phyloP scores from a whole-genome alignment of 23 red algal species.

The Gracilaria gracilis region DNA sequence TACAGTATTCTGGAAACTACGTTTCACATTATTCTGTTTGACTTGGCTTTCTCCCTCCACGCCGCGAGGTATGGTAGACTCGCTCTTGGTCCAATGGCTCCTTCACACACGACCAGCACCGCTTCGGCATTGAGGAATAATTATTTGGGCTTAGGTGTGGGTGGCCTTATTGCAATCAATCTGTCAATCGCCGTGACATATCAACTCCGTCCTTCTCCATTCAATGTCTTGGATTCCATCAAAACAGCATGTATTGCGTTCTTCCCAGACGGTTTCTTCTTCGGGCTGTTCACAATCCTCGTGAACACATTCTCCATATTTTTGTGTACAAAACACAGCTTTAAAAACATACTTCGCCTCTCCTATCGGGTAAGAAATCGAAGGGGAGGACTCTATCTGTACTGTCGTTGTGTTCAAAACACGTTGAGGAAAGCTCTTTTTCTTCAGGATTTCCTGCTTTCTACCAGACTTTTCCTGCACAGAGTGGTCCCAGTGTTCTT shows the following conservation, averaged over 20 bases:
- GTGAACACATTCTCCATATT: not conserved
- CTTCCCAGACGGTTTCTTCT: not conserved
- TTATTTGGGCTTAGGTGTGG: not conserved
- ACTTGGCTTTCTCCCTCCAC: not conserved
- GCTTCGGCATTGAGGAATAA: not conserved
- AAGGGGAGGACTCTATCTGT: not conserved
- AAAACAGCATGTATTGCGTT: not conserved
- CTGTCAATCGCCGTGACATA: not conserved
- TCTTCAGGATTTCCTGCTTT: not conserved
- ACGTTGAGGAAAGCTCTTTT: not conserved
- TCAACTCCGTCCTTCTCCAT: not conserved
- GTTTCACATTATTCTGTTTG: not conserved
- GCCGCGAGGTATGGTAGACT: not conserved
- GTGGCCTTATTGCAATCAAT: not conserved
- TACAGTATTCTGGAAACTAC: not conserved
- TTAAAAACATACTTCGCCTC: not conserved
- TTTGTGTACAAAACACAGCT: not conserved
- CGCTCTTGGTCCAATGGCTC: not conserved
- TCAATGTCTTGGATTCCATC: not conserved
- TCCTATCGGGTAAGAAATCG: not conserved
- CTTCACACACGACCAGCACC: not conserved
- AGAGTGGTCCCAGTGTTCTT: not conserved
- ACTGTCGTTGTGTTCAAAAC: not conserved
- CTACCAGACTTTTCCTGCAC: not conserved
- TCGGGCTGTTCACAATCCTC: not conserved